Base-by-base conservation (phyloP, 257 asterid genomes). In the Solanum medicagineum region DNA sequence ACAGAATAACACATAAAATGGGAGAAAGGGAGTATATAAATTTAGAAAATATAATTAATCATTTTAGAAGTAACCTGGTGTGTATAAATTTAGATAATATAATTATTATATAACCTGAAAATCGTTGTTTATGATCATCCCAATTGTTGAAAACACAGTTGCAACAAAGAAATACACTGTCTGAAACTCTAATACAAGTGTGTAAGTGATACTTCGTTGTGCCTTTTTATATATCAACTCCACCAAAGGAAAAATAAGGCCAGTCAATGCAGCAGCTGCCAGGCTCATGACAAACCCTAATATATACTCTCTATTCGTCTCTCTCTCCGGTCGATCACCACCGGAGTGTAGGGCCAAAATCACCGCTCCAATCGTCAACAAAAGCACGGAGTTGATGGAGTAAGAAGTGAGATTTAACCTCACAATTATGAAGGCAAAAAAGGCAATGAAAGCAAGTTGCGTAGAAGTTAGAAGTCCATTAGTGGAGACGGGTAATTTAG, bases 61-160 rank as follows among this genome's bases (percentile, higher is more conserved):
- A 36, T 36, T 36, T 36, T 54, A 54, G 59, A 54, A 54, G 59
- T 54, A 54, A 54, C 59, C 20, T 8, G 47, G 8, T 44, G 42
- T 44, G 59, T 54, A 36, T 36, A 36, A 36, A 36, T 36, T 36
- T 36, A 36, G 42, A 36, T 36, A 36, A 36, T 36, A 36, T 36
- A 36, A 36, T 36, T 36, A 36, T 36, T 36, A 36, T 36, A 36
- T 36, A 36, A 36, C 88, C 88, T 10, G 26, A 66, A 86, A 88
- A 36, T 88, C 90, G 6, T 86, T 84, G 80, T 88, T 88, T 24
- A 86, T 47, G 3, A 88, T 79, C 90, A 88, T 88, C 15, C 90
- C 88, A 26, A 88, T 13, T 2, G 88, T 86, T 74, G 81, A 16
- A 74, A 74, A 10, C 10, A 47, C 6, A 14, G 81, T 47, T 24